Base-by-base conservation (phyloP, 192 early-diverging fungal species). In the Umbelopsis ramanniana region DNA sequence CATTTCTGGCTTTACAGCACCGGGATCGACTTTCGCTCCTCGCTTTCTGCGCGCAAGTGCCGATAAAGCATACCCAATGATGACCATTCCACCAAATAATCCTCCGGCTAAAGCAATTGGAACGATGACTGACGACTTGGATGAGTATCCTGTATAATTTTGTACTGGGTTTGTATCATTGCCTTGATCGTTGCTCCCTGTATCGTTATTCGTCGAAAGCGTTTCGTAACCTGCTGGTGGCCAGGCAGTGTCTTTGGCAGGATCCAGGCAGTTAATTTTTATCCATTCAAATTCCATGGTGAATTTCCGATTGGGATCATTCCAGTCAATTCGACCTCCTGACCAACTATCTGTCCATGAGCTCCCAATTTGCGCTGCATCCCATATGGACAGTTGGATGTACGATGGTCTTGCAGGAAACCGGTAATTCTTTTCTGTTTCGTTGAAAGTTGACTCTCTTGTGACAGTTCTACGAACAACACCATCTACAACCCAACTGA, bases 381-480 rank as follows among this genome's bases (percentile, higher is more conserved):
- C 88, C 90, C 90, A 91, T 63, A 91, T 86, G 29, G 85, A 86
- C 57, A 89, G 81, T 24, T 81, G 79, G 29, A 91, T 82, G n/a
- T 83, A 85, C 29, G 80, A 71, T 57, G 84, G 85, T 10, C 83
- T 69, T 11, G 81, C 68, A 0, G 90, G 88, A 81, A 76, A 91
- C 26, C 23, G 45, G 71, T 79, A 86, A 9, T 45, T 53, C 40
- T 72, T 71, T 26, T 74, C 70, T 7, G 78, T 80, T 0, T 76
- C 74, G 43, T 85, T 75, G 10, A 67, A 76, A 55, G 86, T 88
- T 0, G 57, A 63, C 0, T 35, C 57, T n/a, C 75, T 76, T n/a
- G 72, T 63, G 4, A 63, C 33, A 6, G 57, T 63, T 63, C 57
- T 63, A 3, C 57, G 57, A 19, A 63, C 57, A 17, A 37, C 14